These are phyloP conservation scores for Penstemon eatonii DNA, from an alignment of 257 asterid species.

Conservation along the genomic window DNA sequence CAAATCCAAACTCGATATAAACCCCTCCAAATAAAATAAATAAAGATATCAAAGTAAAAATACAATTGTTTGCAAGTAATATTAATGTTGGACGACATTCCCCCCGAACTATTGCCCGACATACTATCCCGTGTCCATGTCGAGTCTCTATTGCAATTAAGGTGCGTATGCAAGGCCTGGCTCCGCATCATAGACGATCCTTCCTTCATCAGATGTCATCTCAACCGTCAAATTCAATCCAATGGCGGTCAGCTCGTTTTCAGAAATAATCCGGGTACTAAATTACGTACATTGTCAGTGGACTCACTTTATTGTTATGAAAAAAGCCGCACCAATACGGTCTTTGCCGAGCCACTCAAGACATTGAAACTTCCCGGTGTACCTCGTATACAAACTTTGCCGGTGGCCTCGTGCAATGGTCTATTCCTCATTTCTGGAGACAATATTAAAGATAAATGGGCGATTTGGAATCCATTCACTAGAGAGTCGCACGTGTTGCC, in stretches of 20 bases:
- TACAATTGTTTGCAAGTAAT: no score
- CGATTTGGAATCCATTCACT: conserved; percentile 32
- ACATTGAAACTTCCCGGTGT: neutral
- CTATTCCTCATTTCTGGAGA: conserved; percentile 14
- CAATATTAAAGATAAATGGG: conserved; percentile 2
- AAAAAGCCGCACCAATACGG: neutral
- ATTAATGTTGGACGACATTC: conserved; percentile 23
- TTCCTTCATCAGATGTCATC: conserved; percentile 10
- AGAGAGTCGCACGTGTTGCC: conserved; percentile 4
- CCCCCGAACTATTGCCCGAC: neutral
- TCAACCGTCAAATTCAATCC: neutral
- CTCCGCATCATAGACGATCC: conserved; percentile 19
- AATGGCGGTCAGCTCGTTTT: neutral
- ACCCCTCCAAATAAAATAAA: no score
- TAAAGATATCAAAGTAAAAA: no score
- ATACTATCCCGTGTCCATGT: conserved; percentile 16
- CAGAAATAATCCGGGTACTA: neutral
- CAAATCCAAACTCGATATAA: no score
- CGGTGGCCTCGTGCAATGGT: conserved; percentile 23
- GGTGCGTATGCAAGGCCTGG: conserved; percentile 23
- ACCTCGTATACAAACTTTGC: neutral
- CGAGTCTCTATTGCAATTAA: conserved; percentile 13
- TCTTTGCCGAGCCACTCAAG: neutral
- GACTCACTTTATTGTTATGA: neutral
- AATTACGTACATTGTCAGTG: conserved; percentile 1